Evolutionary conservation across 495 filamentous ascomycete species (phyloP), one percentile per base, ranked within the genome.

Genomic region (Extremus antarcticus): DNA sequence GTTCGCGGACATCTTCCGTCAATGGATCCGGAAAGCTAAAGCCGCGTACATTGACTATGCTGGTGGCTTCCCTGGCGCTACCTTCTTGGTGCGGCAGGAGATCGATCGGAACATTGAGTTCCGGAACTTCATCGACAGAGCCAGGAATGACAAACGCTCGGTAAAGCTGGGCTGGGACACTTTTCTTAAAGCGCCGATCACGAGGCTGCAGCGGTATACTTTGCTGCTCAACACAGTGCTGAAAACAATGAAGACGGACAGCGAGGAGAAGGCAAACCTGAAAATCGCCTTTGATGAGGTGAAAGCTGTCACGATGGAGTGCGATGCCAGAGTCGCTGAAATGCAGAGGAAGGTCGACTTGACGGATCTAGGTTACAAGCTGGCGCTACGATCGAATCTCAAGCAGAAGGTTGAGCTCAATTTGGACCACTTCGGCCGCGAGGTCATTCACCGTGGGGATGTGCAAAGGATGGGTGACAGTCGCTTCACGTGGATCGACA

Each of bases 1-100:
- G 9, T 95, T 96, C 68, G 95, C 90, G 64, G 92, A 97, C 60
- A 89, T 99, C 52, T 99, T 99, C 73, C 77, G 92, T 55, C 94
- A 99, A 70, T 99, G 92, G 92, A 94, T 99, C 61, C 79, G 92
- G 49, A 97, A 96, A 69, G 92, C 94, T 1, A 88, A 85, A 69
- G 70, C 72, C 3, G 83, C 86, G 1, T 99, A 97, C 69, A 82
- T 96, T 56, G 90, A 90, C 43, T 99, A 97, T 70, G 88, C 91
- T 47, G 84, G 86, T 0, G 83, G 81, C 0, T 97, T 89, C 54
- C 91, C 92, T 0, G 79, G 86, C 45, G 92, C 92, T 0, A 83
- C 78, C 32, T 90, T 86, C 68, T 70, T 89, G 39, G 80, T 99
- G 21, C 83, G 88, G 47, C 88, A 85, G 67, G 92, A 99, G 70